These are phyloP conservation scores for Russula foetens DNA, from an alignment of 768 basidiomycete species.

Conservation along the genomic window DNA sequence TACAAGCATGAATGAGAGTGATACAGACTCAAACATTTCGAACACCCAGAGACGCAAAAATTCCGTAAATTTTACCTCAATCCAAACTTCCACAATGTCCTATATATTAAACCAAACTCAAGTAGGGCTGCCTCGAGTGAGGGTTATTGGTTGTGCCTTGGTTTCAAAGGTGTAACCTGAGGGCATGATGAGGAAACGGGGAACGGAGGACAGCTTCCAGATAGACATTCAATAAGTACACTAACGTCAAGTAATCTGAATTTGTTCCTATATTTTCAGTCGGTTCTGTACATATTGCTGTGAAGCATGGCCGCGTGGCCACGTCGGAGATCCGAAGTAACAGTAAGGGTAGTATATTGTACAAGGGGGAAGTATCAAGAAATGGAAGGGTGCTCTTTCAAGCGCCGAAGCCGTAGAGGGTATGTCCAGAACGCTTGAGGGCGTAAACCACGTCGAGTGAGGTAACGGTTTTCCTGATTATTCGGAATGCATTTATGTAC, in stretches of 20 bases:
- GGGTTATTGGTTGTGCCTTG: slow-evolving; percentile 80
- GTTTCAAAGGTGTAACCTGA: slow-evolving; percentile 34
- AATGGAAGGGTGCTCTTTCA: slow-evolving; percentile 19
- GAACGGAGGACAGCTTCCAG: neutral
- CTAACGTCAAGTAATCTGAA: too few relatives aligned
- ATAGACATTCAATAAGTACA: neutral
- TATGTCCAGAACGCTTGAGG: slow-evolving; percentile 49
- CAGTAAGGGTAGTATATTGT: too few relatives aligned
- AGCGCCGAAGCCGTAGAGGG: slow-evolving; percentile 49
- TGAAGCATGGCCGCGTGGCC: too few relatives aligned
- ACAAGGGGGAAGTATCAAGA: too few relatives aligned
- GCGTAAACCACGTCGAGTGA: slow-evolving; percentile 57
- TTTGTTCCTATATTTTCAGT: too few relatives aligned
- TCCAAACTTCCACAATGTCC: slow-evolving; percentile 58
- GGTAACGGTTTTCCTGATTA: slow-evolving; percentile 39
- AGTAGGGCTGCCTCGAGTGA: slow-evolving; percentile 75
- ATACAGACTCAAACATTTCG: slow-evolving; percentile 76
- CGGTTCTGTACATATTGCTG: neutral
- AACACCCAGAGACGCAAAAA: slow-evolving; percentile 57
- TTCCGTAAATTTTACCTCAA: slow-evolving; percentile 55
- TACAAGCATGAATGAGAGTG: slow-evolving; percentile 4
- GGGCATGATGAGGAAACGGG: neutral
- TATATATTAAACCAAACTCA: slow-evolving; percentile 71
- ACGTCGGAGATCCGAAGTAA: too few relatives aligned
- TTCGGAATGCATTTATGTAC: neutral